Base-by-base conservation (phyloP, 129 eudicot species). In the Saposhnikovia divaricata region DNA sequence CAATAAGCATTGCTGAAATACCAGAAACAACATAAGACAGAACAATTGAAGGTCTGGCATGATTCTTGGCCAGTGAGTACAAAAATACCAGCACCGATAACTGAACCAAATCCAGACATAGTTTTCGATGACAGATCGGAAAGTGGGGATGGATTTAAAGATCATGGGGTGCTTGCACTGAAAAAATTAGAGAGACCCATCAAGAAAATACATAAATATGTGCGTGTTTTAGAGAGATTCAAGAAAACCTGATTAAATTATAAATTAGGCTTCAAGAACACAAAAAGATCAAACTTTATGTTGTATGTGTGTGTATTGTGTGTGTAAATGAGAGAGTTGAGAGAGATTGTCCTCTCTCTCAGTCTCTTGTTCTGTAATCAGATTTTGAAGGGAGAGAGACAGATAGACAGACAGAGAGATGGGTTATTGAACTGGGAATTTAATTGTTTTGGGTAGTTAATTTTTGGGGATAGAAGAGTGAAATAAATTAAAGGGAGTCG, bases 21-120 rank as follows among this genome's bases (percentile, higher is more conserved):
- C n/a, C n/a, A n/a, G n/a, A n/a, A n/a, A n/a, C n/a, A n/a, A n/a
- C n/a, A n/a, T n/a, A n/a, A n/a, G n/a, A n/a, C n/a, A n/a, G n/a
- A n/a, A n/a, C n/a, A n/a, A n/a, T n/a, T n/a, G n/a, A n/a, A n/a
- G n/a, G n/a, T n/a, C n/a, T n/a, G n/a, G n/a, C n/a, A n/a, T n/a
- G n/a, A n/a, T n/a, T n/a, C n/a, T 77, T 86, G 92, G 47, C 98
- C 98, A 16, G 96, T 93, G 53, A 93, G 94, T 2, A 93, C 92
- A 42, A 91, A 93, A 9, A 59, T 23, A 28, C 98, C 98, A n/a
- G 98, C 92, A 1, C 98, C 98, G 19, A 93, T 91, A 51, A 89
- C 92, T 0, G 98, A 85, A 79, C 98, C 97, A 15, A 93, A 85
- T 13, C 98, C 96, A 57, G 91, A 65, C 97, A 88, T 88, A 66